Base-by-base conservation (phyloP, 1,284 basidiomycete genomes). In the Tremellales sp. region DNA sequence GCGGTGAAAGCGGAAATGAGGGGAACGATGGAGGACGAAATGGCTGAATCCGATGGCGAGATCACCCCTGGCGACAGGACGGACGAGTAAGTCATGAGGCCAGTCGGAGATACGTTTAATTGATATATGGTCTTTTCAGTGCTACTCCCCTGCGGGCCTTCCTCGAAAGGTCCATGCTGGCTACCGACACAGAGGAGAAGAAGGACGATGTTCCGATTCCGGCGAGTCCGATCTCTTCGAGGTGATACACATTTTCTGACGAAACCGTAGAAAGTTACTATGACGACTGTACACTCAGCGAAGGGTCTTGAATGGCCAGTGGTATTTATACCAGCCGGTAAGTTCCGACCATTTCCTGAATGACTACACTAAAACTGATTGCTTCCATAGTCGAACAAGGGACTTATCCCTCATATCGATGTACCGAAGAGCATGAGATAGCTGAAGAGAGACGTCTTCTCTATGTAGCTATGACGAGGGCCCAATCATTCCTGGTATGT, bases 251-350 rank as follows among this genome's bases (percentile, higher is more conserved):
- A 52, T 31, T 47, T 28, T 10, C 6, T 32, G 19, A n/a, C 48
- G 48, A 24, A 38, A 28, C 24, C 35, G 25, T 56, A 85, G 81
- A 88, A 84, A 78, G 90, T 95, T 4, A 89, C 85, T 0, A 82
- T 94, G 35, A 81, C 85, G 0, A 94, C 90, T 1, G 88, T 87
- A 41, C 91, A 95, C 72, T 81, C 87, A 9, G 88, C 90, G 0
- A 95, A 95, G 70, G 90, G 90, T 0, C 76, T 94, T 5, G 90
- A 95, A 68, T 95, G 89, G 88, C 88, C 88, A 0, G 85, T 71
- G 0, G 70, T 72, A 0, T 72, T 73, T 42, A 63, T 73, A n/a
- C 71, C 64, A 31, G 71, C 53, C 45, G 63, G 73, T 63, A 47
- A 57, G 65, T 35, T 24, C 5, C 0, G 3, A 12, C 28, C 19